Conservation (phyloP, 768 basidiomycete species). For the Auriscalpium orientale region DNA sequence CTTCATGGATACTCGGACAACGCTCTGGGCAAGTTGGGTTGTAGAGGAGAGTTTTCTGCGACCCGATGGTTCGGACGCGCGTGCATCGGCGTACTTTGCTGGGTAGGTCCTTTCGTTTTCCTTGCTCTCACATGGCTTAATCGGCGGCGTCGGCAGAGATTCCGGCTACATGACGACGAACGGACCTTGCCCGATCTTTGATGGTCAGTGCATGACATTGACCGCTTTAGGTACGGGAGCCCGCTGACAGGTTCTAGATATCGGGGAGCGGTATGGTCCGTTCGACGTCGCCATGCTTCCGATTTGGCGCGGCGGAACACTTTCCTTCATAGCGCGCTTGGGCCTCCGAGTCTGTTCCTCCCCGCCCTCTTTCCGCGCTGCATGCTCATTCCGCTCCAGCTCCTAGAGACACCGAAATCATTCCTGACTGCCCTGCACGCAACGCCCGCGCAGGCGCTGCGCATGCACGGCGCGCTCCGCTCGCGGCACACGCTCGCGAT, state of each 20-base stretch:
- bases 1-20: slow-evolving; percentile 25
- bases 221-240: not conserved
- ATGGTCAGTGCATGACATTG: slow-evolving; percentile 14
- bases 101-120: slow-evolving; percentile 16
- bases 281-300: slow-evolving; percentile 36
- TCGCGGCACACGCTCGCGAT: slow-evolving; percentile 31
- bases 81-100: slow-evolving; percentile 20
- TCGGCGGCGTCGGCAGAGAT: slow-evolving; percentile 20
- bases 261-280: slow-evolving; percentile 31
- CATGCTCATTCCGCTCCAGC: slow-evolving; percentile 17
- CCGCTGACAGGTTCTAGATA: slow-evolving; percentile 21
- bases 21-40: slow-evolving; percentile 36
- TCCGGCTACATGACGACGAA: slow-evolving; percentile 29
- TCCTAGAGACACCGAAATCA: slow-evolving; percentile 9
- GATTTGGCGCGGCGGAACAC: slow-evolving; percentile 37
- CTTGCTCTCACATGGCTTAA: too few species aligned
- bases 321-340: slow-evolving; percentile 29
- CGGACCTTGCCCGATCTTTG: slow-evolving; percentile 31
- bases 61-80: slow-evolving; percentile 4
- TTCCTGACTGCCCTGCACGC: slow-evolving; percentile 31
- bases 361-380: not conserved
- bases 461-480: slow-evolving; percentile 30
- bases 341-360: slow-evolving; percentile 28
- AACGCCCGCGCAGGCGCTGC: slow-evolving; percentile 33
- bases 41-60: slow-evolving; percentile 21